phyloP scores from a whole-genome alignment of 306 rosid genomes.

The Pachyrhizus erosus region DNA sequence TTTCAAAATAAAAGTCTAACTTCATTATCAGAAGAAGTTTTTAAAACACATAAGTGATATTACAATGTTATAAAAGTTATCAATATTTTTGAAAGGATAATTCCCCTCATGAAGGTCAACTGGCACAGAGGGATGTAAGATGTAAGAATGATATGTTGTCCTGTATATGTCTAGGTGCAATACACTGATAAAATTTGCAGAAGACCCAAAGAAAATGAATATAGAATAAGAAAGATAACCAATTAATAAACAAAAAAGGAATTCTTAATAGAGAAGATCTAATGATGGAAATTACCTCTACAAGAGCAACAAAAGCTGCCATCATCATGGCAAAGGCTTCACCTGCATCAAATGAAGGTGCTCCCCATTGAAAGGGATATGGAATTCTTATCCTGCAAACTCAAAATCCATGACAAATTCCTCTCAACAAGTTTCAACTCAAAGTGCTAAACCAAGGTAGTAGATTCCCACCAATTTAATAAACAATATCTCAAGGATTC shows the following conservation, averaged over 20 bases:
- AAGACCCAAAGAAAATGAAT: slow-evolving; percentile 11
- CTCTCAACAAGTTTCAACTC: slow-evolving; percentile 36
- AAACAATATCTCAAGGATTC: slow-evolving; percentile 27
- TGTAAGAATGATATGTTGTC: slow-evolving; percentile 5
- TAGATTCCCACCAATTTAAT: neutral
- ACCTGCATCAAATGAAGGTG: slow-evolving; percentile 97
- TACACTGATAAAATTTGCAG: slow-evolving; percentile 4
- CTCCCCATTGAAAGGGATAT: slow-evolving; percentile 99
- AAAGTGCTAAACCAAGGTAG: slow-evolving; percentile 25
- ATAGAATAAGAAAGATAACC: slow-evolving; percentile 30
- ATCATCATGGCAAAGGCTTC: slow-evolving; percentile 99
- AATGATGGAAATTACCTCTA: slow-evolving; percentile 73
- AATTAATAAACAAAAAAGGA: slow-evolving; percentile 9
- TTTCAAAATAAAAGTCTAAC: slow-evolving; percentile 4
- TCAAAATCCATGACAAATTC: slow-evolving; percentile 38
- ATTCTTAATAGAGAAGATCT: slow-evolving; percentile 6
- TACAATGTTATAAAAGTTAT: neutral
- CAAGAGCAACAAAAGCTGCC: slow-evolving; percentile 89
- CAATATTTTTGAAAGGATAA: neutral
- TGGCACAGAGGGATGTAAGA: neutral
- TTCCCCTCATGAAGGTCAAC: neutral
- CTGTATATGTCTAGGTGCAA: neutral
- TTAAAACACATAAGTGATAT: neutral
- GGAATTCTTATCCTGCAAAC: slow-evolving; percentile 95
- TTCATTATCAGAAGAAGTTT: neutral